Percentiles rank a stretch among this genome's conserved stretches.
Evolutionary conservation across 352 stramenopile species (phyloP).

Genomic region (Blastocystis sp.): DNA sequence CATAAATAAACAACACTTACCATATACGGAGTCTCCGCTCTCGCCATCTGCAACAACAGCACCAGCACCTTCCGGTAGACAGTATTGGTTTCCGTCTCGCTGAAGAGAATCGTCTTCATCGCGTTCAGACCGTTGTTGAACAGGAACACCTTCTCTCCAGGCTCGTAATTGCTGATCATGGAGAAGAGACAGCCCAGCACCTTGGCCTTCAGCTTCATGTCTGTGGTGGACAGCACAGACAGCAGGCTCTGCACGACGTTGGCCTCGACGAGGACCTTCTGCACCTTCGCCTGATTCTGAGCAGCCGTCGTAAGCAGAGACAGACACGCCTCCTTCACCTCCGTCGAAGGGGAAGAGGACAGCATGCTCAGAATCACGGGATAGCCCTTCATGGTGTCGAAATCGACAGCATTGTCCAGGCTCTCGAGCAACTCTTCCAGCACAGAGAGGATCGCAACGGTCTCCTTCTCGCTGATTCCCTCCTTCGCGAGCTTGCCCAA

Average conservation of each 20-base stretch:
- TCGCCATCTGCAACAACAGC: background rate
- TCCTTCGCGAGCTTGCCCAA: constrained; percentile 41
- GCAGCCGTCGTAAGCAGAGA: constrained; percentile 38
- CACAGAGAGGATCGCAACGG: background rate
- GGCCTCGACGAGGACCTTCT: constrained; percentile 50
- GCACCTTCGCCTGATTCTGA: constrained; percentile 47
- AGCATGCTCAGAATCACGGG: constrained; percentile 24
- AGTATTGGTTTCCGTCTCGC: background rate
- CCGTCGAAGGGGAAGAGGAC: background rate
- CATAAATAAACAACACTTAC: background rate
- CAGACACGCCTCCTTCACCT: constrained; percentile 8
- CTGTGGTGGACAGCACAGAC: background rate
- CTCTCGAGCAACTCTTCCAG: constrained; percentile 64
- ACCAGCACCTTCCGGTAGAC: constrained; percentile 8
- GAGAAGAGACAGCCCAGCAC: constrained; percentile 8
- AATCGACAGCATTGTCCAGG: constrained; percentile 62
- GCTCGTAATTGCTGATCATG: constrained; percentile 35
- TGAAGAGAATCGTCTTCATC: constrained; percentile 27
- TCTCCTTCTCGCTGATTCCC: constrained; percentile 12
- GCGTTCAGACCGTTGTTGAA: constrained; percentile 56
- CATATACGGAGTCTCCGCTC: constrained; percentile 3
- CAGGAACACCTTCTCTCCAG: constrained; percentile 50
- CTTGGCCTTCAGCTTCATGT: constrained; percentile 36
- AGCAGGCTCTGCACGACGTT: constrained; percentile 33
- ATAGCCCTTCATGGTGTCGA: constrained; percentile 52